These are phyloP conservation scores for Alternaria rosae DNA, from an alignment of 2,329 filamentous ascomycete species.

Conservation along the genomic window DNA sequence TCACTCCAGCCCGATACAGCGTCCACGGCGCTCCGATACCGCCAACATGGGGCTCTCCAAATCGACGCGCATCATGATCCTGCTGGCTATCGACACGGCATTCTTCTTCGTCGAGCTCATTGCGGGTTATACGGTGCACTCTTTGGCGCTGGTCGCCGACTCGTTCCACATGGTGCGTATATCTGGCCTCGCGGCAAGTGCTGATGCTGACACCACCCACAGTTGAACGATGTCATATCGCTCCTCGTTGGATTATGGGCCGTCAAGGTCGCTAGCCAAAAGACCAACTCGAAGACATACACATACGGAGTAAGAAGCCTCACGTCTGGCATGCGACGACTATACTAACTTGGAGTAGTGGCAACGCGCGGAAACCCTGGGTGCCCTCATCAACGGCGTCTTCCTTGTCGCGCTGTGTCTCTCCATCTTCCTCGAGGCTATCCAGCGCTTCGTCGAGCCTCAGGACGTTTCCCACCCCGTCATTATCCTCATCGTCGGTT, in stretches of 20 bases:
- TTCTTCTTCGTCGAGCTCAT: constrained; percentile 93
- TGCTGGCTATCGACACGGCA: constrained; percentile 85
- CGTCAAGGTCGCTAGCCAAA: constrained; percentile 84
- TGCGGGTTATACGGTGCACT: constrained; percentile 83
- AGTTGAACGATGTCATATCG: constrained; percentile 97
- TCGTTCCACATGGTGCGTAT: constrained; percentile 91
- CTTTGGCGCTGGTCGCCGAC: constrained; percentile 91
- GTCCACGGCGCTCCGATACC: constrained; percentile 12
- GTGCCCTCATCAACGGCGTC: constrained; percentile 95
- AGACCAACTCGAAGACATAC: constrained; percentile 83
- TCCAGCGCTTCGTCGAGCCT: constrained; percentile 90
- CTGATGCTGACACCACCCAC: constrained; percentile 19
- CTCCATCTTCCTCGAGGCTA: constrained; percentile 93
- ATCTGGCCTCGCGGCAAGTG: background rate
- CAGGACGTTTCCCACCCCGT: constrained; percentile 85
- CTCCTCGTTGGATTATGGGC: constrained; percentile 93
- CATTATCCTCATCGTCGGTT: constrained; percentile 89
- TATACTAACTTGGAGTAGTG: constrained; percentile 64
- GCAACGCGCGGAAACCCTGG: constrained; percentile 95
- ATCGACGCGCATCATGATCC: constrained; percentile 87
- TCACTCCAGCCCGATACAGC: background rate
- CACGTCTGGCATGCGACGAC: background rate
- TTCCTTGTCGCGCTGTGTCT: constrained; percentile 96
- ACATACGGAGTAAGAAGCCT: constrained; percentile 80
- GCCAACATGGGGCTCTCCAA: constrained; percentile 84